phyloP scores from a whole-genome alignment of 345 rosid species.

The Pugionium dolabratum region DNA sequence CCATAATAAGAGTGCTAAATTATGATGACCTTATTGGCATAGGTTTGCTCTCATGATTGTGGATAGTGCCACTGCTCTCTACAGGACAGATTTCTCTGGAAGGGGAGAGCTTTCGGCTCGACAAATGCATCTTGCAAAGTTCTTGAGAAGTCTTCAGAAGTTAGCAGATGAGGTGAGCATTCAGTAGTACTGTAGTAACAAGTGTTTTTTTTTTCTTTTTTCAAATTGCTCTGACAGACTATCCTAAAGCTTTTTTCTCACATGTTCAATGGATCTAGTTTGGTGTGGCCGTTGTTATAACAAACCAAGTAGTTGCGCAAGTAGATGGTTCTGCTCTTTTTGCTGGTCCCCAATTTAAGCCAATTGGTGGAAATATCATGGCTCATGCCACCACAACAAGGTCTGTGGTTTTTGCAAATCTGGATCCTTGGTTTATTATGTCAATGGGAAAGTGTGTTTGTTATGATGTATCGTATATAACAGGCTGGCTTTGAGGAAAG shows the following conservation, averaged over 20 bases:
- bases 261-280: slow-evolving; percentile 50
- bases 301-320: slow-evolving; percentile 97
- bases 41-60: slow-evolving; percentile 97
- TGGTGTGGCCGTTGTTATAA: slow-evolving; percentile 92
- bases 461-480: slow-evolving; percentile 3
- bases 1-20: slow-evolving; percentile 17
- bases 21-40: slow-evolving; percentile 17
- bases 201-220: slow-evolving; percentile 38
- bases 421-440: not conserved
- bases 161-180: slow-evolving; percentile 84
- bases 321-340: slow-evolving; percentile 96
- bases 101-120: slow-evolving; percentile 96
- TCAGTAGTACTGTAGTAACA: not conserved
- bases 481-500: slow-evolving; percentile 88
- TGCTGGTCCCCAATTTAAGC: slow-evolving; percentile 97
- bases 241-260: slow-evolving; percentile 9
- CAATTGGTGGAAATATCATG: slow-evolving; percentile 97
- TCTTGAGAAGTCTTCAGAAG: slow-evolving; percentile 93
- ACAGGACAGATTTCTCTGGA: slow-evolving; percentile 92
- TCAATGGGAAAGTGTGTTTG: not conserved
- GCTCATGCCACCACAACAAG: slow-evolving; percentile 99
- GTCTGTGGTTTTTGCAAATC: slow-evolving; percentile 38
- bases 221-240: not conserved
- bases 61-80: slow-evolving; percentile 93
- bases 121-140: slow-evolving; percentile 99